Evolutionary conservation across 306 rosid genomes (phyloP).

Genomic region (Pueraria montana): DNA sequence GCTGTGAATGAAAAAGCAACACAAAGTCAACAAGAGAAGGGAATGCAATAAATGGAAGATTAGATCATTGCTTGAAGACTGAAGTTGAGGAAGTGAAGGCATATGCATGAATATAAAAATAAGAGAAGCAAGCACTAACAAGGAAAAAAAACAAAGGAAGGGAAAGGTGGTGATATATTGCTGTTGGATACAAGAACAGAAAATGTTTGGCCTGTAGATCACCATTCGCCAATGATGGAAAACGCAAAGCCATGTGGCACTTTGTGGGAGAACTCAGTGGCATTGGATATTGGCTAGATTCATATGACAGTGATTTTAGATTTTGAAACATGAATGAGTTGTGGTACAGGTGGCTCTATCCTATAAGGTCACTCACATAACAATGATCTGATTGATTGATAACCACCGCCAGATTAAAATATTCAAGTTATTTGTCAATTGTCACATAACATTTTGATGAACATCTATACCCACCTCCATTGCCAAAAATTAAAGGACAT

Average conservation of each 20-base stretch:
- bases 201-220: conserved; percentile 5
- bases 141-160: not conserved
- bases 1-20: conserved; percentile 22
- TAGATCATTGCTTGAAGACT: conserved; percentile 19
- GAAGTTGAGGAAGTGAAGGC: not conserved
- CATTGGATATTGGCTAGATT: not conserved
- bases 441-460: too few relatives aligned
- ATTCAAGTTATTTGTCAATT: too few relatives aligned
- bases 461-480: too few relatives aligned
- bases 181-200: not conserved
- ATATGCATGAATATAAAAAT: conserved; percentile 32
- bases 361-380: conserved; percentile 3
- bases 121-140: not conserved
- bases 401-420: too few relatives aligned
- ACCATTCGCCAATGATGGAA: conserved; percentile 21
- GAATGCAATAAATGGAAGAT: not conserved
- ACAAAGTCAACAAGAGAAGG: not conserved
- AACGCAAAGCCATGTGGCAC: conserved; percentile 52
- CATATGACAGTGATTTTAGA: not conserved
- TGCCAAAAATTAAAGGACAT: too few relatives aligned
- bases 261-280: conserved; percentile 40
- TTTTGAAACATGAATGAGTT: not conserved
- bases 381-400: not conserved
- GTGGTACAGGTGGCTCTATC: conserved; percentile 27
- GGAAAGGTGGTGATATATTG: not conserved